Evolutionary conservation across 495 filamentous ascomycete species (phyloP).

Genomic region (Lasiosphaeriaceae sp.): DNA sequence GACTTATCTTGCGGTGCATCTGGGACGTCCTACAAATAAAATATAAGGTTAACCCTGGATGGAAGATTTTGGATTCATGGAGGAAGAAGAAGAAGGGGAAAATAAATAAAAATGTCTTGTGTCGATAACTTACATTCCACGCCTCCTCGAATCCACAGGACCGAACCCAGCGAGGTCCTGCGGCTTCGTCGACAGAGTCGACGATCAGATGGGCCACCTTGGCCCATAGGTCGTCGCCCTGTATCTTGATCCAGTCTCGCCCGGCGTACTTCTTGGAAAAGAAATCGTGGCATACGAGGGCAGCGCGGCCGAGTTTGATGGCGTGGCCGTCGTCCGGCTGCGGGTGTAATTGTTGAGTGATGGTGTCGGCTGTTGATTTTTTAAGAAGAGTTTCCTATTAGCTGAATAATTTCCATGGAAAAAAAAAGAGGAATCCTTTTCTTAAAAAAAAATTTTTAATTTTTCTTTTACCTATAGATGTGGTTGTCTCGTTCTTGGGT

Average conservation of each 20-base stretch:
- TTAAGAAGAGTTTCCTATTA: not conserved
- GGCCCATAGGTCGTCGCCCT: conserved; percentile 64
- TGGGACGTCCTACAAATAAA: no score
- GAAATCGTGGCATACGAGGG: conserved; percentile 40
- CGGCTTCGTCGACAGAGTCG: conserved; percentile 49
- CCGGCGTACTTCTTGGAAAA: conserved; percentile 29
- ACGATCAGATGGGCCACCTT: conserved; percentile 62
- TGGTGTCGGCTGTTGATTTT: not conserved
- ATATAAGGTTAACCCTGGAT: no score
- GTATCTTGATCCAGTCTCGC: conserved; percentile 49
- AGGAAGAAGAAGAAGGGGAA: no score
- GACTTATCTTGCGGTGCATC: no score
- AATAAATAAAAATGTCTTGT: no score
- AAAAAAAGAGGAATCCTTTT: no score
- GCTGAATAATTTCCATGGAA: not conserved
- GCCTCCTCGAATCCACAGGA: conserved; percentile 54
- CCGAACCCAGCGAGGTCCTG: conserved; percentile 49
- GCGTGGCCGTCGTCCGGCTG: conserved; percentile 75
- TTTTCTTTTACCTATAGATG: not conserved
- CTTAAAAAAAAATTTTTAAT: not conserved
- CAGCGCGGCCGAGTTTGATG: conserved; percentile 66
- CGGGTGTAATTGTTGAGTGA: conserved; percentile 52
- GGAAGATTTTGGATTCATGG: no score
- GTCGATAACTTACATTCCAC: conserved; percentile 49
- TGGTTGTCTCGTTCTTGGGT: conserved; percentile 20